phyloP scores from a whole-genome alignment of 768 basidiomycete species.

The Pleurotus eryngii region DNA sequence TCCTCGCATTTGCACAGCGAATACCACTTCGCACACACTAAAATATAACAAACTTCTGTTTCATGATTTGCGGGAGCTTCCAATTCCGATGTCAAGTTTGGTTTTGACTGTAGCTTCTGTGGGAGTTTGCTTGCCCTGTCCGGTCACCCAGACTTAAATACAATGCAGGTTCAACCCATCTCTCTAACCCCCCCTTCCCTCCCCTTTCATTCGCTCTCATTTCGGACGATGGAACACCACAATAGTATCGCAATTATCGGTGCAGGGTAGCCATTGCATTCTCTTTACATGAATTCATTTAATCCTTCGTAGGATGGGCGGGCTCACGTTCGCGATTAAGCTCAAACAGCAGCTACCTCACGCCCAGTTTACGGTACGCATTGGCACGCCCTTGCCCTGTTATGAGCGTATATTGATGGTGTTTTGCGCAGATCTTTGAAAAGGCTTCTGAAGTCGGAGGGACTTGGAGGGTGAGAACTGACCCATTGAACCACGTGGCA shows the following conservation, averaged over 20 bases:
- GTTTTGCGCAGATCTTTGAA: conserved; percentile 39
- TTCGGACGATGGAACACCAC: neutral
- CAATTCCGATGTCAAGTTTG: no score
- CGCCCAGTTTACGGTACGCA: conserved; percentile 36
- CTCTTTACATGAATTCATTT: neutral
- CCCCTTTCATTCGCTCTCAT: no score
- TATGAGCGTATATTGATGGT: neutral
- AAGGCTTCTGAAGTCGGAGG: conserved; percentile 43
- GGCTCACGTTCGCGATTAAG: conserved; percentile 39
- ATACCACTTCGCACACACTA: no score
- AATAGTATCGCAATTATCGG: neutral
- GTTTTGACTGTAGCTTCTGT: no score
- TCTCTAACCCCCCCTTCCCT: no score
- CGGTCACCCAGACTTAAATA: no score
- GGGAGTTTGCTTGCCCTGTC: no score
- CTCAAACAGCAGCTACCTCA: conserved; percentile 35
- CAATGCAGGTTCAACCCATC: no score
- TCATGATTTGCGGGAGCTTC: no score
- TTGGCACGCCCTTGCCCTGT: neutral
- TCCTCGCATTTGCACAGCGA: no score
- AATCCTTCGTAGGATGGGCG: conserved; percentile 31
- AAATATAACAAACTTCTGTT: no score
- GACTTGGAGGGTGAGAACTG: conserved; percentile 44
- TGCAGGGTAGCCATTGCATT: neutral
- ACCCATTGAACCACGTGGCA: neutral